Conservation (phyloP, 306 rosid genomes). For the Inga oerstediana region DNA sequence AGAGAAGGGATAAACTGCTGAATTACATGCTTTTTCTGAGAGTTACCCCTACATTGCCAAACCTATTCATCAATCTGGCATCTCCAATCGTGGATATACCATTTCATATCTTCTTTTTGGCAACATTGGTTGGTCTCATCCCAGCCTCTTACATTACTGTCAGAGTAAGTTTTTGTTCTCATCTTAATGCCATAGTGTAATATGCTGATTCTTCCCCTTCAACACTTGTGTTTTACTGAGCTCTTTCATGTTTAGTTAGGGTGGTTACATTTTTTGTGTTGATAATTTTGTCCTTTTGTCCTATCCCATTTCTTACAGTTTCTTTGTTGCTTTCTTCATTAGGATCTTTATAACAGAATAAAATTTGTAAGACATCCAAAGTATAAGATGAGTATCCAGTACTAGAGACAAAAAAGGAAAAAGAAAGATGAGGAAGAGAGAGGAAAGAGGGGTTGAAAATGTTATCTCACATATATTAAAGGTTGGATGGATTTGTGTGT, state of each 20-base stretch:
- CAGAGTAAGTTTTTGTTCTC: conserved; percentile 62
- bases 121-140: conserved; percentile 84
- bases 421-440: not conserved
- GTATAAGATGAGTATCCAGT: not conserved
- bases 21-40: conserved; percentile 97
- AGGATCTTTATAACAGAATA: conserved; percentile 9
- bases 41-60: conserved; percentile 94
- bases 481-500: not conserved
- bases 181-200: conserved; percentile 27
- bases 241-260: conserved; percentile 6
- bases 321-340: conserved; percentile 6
- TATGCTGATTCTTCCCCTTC: conserved; percentile 6
- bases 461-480: not conserved
- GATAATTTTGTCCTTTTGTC: not conserved
- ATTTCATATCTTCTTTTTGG: conserved; percentile 86
- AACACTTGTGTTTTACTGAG: not conserved
- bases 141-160: conserved; percentile 92
- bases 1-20: conserved; percentile 87
- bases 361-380: not conserved
- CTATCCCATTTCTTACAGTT: conserved; percentile 12
- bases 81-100: conserved; percentile 97
- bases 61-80: conserved; percentile 96
- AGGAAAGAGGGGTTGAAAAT: not conserved
- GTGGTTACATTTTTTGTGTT: not conserved
- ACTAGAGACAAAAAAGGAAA: not conserved